These are phyloP conservation scores for Mycena capillaripes DNA, from an alignment of 768 basidiomycete species.

Conservation along the genomic window DNA sequence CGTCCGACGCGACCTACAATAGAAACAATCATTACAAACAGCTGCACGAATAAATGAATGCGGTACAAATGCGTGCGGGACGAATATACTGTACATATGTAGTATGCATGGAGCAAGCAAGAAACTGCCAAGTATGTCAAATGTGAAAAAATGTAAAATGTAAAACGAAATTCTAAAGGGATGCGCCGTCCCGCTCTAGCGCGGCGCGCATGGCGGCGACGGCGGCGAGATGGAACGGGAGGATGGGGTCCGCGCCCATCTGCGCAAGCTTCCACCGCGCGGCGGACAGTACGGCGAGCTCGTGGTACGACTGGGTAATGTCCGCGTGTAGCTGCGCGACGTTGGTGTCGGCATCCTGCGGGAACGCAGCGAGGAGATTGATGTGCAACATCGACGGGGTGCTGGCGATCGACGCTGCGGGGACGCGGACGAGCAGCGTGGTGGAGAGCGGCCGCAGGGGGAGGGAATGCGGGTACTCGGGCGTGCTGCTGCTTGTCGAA, in stretches of 20 bases:
- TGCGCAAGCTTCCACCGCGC: constrained; percentile 58
- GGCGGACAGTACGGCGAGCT: constrained; percentile 73
- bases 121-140: too few species aligned
- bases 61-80: constrained; percentile 13
- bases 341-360: constrained; percentile 49
- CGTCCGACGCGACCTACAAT: too few species aligned
- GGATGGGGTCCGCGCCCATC: constrained; percentile 58
- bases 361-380: constrained; percentile 68
- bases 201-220: constrained; percentile 72
- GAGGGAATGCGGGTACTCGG: constrained; percentile 44
- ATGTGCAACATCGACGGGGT: constrained; percentile 70
- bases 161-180: constrained; percentile 23
- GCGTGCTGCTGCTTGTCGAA: constrained; percentile 36
- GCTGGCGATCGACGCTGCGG: constrained; percentile 57
- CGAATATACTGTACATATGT: constrained; percentile 25
- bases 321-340: constrained; percentile 58
- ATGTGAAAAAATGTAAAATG: constrained; percentile 23
- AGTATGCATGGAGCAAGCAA: constrained; percentile 11
- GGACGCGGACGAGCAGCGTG: constrained; percentile 70
- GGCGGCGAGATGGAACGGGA: constrained; percentile 84
- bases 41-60: constrained; percentile 18
- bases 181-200: constrained; percentile 50
- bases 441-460: constrained; percentile 69
- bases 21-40: constrained; percentile 20
- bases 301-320: constrained; percentile 77